Percentiles rank a stretch among this genome's conserved stretches.
Conservation (phyloP, 2,329 filamentous ascomycete genomes). For the Cytospora piceicola region DNA sequence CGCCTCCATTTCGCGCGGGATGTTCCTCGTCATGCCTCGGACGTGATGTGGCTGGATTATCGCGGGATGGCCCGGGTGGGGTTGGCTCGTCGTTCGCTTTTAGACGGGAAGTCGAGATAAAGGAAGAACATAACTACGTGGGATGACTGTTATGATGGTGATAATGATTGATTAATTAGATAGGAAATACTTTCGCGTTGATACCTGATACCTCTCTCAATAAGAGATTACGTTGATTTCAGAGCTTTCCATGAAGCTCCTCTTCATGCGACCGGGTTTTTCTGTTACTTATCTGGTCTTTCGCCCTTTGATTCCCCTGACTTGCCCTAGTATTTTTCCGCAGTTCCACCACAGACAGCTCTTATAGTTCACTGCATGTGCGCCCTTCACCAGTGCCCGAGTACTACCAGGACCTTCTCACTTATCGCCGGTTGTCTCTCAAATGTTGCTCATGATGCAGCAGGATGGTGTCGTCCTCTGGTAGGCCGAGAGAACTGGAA, state of each 20-base stretch:
- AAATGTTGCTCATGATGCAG: too few relatives aligned
- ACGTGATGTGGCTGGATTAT: not conserved
- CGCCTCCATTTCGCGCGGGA: not conserved
- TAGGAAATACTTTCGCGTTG: not conserved
- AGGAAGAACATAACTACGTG: not conserved
- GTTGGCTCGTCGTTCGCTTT: not conserved
- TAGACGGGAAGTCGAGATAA: not conserved
- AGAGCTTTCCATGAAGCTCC: not conserved
- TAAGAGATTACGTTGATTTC: not conserved
- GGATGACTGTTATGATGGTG: not conserved
- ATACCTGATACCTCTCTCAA: conserved; percentile 6
- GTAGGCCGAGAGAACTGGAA: too few relatives aligned
- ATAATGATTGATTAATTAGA: not conserved
- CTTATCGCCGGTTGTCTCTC: too few relatives aligned
- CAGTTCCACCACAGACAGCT: too few relatives aligned
- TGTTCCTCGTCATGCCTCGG: not conserved
- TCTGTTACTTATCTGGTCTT: not conserved
- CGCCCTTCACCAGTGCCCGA: too few relatives aligned
- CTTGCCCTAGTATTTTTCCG: too few relatives aligned
- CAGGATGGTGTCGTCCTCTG: too few relatives aligned
- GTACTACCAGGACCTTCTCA: too few relatives aligned
- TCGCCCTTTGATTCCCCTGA: not conserved
- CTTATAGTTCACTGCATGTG: too few relatives aligned
- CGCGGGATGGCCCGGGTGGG: not conserved
- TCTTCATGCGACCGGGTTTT: not conserved